Conservation (phyloP, 164 flowering plant species). For the Taxillus chinensis region DNA sequence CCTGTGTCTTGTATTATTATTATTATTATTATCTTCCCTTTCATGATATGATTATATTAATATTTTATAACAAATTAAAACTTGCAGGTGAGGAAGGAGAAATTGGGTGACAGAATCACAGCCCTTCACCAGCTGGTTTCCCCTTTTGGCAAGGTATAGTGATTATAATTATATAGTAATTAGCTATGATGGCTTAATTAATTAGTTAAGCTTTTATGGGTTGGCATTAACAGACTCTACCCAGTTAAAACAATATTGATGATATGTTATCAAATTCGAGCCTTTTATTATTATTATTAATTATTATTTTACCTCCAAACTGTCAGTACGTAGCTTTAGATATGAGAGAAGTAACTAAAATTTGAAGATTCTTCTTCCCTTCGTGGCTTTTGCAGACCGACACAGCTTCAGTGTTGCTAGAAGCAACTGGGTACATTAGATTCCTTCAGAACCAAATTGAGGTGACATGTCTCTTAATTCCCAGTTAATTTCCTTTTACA, state of each 20-base stretch:
- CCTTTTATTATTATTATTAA: too few species aligned
- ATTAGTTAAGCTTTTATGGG: too few species aligned
- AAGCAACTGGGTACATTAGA: conserved; percentile 93
- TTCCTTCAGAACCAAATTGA: conserved; percentile 93
- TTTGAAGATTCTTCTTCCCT: neutral
- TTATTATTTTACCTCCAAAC: too few species aligned
- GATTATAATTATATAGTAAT: neutral
- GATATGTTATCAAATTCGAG: too few species aligned
- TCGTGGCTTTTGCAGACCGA: conserved; percentile 83
- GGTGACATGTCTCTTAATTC: conserved; percentile 39
- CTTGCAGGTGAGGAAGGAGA: conserved; percentile 47
- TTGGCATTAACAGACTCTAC: too few species aligned
- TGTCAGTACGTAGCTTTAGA: neutral
- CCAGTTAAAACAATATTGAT: too few species aligned
- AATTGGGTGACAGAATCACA: conserved; percentile 48
- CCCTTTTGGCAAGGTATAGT: conserved; percentile 46
- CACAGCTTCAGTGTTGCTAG: conserved; percentile 94
- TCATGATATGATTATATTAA: too few species aligned
- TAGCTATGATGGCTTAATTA: too few species aligned
- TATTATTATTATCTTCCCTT: too few species aligned
- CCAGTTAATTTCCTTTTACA: neutral
- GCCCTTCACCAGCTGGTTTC: conserved; percentile 57
- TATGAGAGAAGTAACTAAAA: neutral
- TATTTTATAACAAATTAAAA: too few species aligned
- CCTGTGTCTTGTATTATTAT: too few species aligned